phyloP scores from a whole-genome alignment of 1,139 yeast genomes.

The Debaryomycetaceae sp. region DNA sequence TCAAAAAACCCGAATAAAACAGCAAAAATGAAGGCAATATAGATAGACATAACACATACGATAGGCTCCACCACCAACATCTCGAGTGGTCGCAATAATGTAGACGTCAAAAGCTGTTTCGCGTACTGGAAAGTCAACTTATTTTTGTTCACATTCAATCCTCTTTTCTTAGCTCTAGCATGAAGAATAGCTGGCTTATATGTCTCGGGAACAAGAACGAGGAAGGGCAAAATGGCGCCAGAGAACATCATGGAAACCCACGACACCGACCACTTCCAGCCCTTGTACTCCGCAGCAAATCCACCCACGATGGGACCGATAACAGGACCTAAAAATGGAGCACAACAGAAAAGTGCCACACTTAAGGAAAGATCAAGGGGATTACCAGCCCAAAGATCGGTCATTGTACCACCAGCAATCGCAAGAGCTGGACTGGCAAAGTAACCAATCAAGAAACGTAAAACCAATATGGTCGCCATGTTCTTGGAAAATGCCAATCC shows the following conservation, averaged over 20 bases:
- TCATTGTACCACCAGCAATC: constrained; percentile 81
- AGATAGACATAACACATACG: constrained; percentile 61
- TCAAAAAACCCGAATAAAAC: constrained; percentile 76
- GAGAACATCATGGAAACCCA: constrained; percentile 76
- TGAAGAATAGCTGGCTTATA: constrained; percentile 60
- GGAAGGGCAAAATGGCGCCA: constrained; percentile 60
- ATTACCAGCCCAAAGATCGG: constrained; percentile 60
- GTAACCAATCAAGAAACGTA: constrained; percentile 77
- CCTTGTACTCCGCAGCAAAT: constrained; percentile 62
- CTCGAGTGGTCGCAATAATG: constrained; percentile 59
- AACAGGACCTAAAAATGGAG: constrained; percentile 78
- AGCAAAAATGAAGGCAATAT: constrained; percentile 66
- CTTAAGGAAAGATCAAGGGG: constrained; percentile 65
- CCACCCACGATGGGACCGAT: constrained; percentile 83
- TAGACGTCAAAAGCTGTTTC: constrained; percentile 31
- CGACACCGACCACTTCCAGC: constrained; percentile 72
- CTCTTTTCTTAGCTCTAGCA: constrained; percentile 57
- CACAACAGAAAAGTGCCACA: constrained; percentile 65
- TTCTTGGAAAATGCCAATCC: constrained; percentile 67
- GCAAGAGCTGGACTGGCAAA: constrained; percentile 83
- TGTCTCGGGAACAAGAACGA: constrained; percentile 63
- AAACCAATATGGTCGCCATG: constrained; percentile 56
- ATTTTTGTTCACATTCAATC: constrained; percentile 41
- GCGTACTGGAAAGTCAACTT: constrained; percentile 15
- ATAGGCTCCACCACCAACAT: constrained; percentile 70